Evolutionary conservation across 2,329 filamentous ascomycete genomes (phyloP).

Genomic region (Penicillium sp.): DNA sequence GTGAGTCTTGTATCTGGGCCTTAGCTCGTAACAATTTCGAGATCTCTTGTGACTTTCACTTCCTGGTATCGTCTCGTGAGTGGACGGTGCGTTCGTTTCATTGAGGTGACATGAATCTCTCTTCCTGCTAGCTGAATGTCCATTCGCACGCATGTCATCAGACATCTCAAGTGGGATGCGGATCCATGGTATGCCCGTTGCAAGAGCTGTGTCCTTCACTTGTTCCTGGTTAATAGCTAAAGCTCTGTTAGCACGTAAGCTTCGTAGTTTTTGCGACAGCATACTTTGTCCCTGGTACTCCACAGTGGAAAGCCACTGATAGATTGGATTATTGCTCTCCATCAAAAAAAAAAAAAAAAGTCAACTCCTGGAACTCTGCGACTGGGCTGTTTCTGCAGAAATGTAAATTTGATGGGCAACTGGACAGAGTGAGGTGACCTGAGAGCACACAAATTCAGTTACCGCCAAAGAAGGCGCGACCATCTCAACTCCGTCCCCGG

Average conservation of each 20-base stretch:
- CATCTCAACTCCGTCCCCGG: background rate
- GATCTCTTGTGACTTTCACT: background rate
- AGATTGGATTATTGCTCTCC: conserved; percentile 7
- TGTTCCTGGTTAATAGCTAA: background rate
- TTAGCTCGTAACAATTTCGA: conserved; percentile 46
- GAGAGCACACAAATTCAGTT: background rate
- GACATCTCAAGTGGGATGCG: background rate
- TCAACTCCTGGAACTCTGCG: background rate
- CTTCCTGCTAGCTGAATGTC: background rate
- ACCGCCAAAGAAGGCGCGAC: conserved; percentile 4
- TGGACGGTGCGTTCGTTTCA: background rate
- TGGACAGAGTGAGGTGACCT: background rate
- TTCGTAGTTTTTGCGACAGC: background rate
- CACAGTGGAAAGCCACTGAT: conserved; percentile 17
- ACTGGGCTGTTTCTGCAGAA: background rate
- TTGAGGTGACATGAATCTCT: background rate
- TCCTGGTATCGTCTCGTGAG: background rate
- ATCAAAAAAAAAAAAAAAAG: too few species aligned
- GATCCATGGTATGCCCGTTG: background rate
- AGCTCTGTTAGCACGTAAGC: background rate
- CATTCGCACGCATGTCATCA: background rate
- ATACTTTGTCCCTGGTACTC: background rate
- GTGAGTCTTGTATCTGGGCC: conserved; percentile 55
- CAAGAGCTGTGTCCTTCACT: too few species aligned
- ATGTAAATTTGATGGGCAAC: background rate